Evolutionary conservation across 176 grass and related monocot species (phyloP), one percentile per base, ranked within the genome.

Genomic region (Pharus latifolius): DNA sequence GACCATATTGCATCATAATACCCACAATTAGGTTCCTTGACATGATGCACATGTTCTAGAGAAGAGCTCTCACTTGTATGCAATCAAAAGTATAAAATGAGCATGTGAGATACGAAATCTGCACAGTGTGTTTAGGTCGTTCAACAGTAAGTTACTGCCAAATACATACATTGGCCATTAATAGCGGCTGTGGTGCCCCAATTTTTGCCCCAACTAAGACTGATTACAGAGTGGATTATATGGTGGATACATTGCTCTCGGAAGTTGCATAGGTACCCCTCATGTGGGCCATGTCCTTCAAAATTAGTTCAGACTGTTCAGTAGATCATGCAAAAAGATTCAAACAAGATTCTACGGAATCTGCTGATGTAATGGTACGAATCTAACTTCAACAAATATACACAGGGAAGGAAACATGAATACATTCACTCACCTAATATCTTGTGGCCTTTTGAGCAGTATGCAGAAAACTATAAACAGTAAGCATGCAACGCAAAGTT

Each of bases 401-500:
- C 6, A 12, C 61, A 25, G 18, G 13, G 8, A 30, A 26, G 29
- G 26, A 66, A 55, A 43, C 73, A 49, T 22, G 30, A 31, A 75
- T 22, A 32, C 32, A 64, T 63, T 56, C 0, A 76, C 83, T 76
- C 24, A 76, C 56, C 71, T 70, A 59, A 57, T 76, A 75, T 38
- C 42, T 1, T 57, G 42, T 43, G 12, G 29, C 56, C 49, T 57
- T 76, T 70, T 70, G 40, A 2, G 54, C 72, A 17, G 24, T n/a
- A 68, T 62, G 74, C 67, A 73, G 59, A 51, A 87, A 82, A 67
- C 41, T 78, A 87, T 78, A 81, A 73, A 82, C 71, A 69, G 61
- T 73, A 82, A 74, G 62, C 61, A 78, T 87, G 73, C 67, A 82
- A 72, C 48, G 14, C 61, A 87, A 87, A 73, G 47, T 78, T 50